These are phyloP conservation scores for Acmispon strigosus DNA, from an alignment of 306 rosid species.

Conservation along the genomic window DNA sequence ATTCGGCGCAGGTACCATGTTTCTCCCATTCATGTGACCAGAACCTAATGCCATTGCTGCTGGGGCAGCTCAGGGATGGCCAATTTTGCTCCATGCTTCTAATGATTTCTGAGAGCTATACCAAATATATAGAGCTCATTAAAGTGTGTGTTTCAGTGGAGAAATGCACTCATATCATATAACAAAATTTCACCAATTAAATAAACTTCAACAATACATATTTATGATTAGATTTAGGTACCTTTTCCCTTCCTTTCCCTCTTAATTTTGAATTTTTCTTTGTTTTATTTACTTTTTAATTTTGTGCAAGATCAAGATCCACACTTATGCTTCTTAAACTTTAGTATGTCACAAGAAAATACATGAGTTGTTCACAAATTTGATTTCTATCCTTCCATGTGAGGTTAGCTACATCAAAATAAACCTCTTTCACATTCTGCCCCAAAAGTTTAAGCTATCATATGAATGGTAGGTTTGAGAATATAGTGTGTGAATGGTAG, in stretches of 20 bases:
- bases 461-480: no score
- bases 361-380: no score
- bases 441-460: no score
- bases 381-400: no score
- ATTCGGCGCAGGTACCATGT: conserved; percentile 78
- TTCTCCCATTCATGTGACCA: conserved; percentile 96
- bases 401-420: no score
- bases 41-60: conserved; percentile 66
- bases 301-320: not conserved
- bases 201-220: not conserved
- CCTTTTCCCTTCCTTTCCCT: not conserved
- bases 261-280: not conserved
- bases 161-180: not conserved
- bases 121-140: not conserved
- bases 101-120: conserved; percentile 50
- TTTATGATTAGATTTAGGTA: not conserved
- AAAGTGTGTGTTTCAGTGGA: not conserved
- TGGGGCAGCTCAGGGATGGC: conserved; percentile 89
- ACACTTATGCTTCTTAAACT: not conserved
- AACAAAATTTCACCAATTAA: not conserved
- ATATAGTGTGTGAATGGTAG: no score
- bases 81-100: conserved; percentile 44
- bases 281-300: not conserved
- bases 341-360: no score
- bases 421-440: no score